Percentiles rank a stretch among this genome's conserved stretches.
Evolutionary conservation across 805 yeast species (phyloP).

Genomic region (Starmera caribaea): DNA sequence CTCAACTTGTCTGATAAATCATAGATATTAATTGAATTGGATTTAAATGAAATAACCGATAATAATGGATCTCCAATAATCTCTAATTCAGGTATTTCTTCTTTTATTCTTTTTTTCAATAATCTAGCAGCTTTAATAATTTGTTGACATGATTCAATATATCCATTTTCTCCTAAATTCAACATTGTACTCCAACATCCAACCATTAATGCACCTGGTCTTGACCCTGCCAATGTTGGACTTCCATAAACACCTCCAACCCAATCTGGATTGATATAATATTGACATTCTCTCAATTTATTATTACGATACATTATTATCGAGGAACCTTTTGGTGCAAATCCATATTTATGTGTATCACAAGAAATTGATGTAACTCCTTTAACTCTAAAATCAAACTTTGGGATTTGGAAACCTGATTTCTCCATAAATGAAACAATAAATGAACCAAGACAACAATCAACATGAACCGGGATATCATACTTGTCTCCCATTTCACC

Average conservation of each 20-base stretch:
- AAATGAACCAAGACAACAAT: conserved; percentile 92
- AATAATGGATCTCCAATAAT: conserved; percentile 80
- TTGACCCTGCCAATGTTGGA: conserved; percentile 91
- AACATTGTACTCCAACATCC: conserved; percentile 97
- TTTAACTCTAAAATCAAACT: conserved; percentile 77
- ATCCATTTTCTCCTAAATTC: conserved; percentile 77
- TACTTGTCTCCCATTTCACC: conserved; percentile 47
- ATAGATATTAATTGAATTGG: conserved; percentile 57
- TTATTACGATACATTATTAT: conserved; percentile 77
- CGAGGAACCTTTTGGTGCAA: conserved; percentile 96
- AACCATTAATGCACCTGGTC: conserved; percentile 96
- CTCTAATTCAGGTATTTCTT: conserved; percentile 46
- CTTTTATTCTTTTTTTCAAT: conserved; percentile 37
- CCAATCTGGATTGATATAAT: conserved; percentile 80
- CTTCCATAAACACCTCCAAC: conserved; percentile 93
- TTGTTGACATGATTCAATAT: conserved; percentile 50
- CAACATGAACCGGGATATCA: conserved; percentile 87
- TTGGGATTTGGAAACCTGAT: conserved; percentile 39
- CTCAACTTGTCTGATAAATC: conserved; percentile 64
- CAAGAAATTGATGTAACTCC: conserved; percentile 98
- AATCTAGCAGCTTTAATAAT: conserved; percentile 59
- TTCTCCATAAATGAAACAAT: conserved; percentile 70
- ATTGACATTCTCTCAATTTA: conserved; percentile 68
- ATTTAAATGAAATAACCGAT: conserved; percentile 74
- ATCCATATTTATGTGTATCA: conserved; percentile 98